Evolutionary conservation across 257 asterid genomes (phyloP).

Genomic region (Galeopsis tetrahit): DNA sequence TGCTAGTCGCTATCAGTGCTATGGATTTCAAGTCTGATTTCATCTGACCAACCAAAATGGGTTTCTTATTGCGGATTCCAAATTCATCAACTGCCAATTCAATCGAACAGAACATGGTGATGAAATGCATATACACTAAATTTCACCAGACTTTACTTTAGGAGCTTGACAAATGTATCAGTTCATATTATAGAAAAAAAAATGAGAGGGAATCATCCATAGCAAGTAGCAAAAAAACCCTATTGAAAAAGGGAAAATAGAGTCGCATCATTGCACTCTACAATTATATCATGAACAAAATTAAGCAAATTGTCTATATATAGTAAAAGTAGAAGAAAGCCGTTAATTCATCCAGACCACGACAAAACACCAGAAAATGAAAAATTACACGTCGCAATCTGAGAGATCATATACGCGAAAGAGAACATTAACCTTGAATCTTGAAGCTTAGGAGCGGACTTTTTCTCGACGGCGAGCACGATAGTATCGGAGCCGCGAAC

Average conservation of each 20-base stretch:
- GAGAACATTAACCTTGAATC: conserved; percentile 65
- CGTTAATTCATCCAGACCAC: neutral
- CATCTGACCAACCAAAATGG: neutral
- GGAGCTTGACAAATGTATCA: neutral
- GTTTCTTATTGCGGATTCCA: neutral
- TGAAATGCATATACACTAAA: neutral
- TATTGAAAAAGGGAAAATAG: too few species aligned
- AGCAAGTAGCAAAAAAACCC: too few species aligned
- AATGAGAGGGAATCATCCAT: neutral
- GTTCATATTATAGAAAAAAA: neutral
- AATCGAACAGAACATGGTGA: neutral
- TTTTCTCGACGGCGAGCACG: conserved; percentile 96
- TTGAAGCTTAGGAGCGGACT: conserved; percentile 95
- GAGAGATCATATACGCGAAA: neutral
- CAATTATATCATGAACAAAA: neutral
- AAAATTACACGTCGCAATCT: neutral
- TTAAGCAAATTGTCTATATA: neutral
- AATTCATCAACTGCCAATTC: neutral
- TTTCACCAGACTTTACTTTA: neutral
- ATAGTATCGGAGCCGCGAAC: conserved; percentile 88
- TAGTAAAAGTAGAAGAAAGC: neutral
- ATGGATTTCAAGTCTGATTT: neutral
- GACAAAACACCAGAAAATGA: neutral
- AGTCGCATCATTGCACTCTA: neutral
- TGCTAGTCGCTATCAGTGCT: neutral